phyloP scores from a whole-genome alignment of 2,329 filamentous ascomycete genomes.

The Colletotrichum sp. region DNA sequence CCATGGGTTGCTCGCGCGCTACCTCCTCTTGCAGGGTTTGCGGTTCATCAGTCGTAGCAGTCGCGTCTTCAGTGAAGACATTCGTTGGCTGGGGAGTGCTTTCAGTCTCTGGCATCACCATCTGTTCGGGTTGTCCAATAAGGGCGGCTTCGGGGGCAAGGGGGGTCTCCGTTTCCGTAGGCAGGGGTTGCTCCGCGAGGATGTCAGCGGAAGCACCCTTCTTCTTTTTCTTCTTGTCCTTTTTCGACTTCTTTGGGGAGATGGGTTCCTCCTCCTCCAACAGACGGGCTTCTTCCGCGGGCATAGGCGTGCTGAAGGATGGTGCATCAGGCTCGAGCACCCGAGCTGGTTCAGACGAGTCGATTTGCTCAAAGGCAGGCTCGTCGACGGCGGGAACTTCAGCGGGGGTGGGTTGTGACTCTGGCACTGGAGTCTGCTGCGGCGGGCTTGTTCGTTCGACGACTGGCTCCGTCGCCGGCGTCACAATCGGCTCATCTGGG shows the following conservation, averaged over 20 bases:
- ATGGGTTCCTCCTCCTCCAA: background rate
- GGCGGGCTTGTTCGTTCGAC: background rate
- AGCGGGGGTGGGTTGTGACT: background rate
- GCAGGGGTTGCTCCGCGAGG: background rate
- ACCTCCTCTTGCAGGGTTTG: background rate
- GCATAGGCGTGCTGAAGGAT: background rate
- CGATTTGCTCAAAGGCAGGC: background rate
- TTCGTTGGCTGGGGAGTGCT: background rate
- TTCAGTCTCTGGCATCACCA: background rate
- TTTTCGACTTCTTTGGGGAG: conserved; percentile 28
- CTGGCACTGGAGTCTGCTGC: background rate
- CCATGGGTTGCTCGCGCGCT: background rate
- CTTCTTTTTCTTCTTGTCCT: conserved; percentile 16
- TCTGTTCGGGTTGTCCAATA: background rate
- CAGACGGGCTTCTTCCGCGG: background rate
- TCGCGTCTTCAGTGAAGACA: background rate
- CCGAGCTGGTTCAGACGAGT: background rate
- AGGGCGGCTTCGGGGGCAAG: background rate
- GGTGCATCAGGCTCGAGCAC: background rate
- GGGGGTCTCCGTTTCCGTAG: background rate
- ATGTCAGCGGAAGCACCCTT: background rate
- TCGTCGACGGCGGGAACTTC: background rate
- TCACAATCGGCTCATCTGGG: conserved; percentile 15
- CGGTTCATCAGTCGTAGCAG: background rate
- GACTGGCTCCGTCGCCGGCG: background rate